phyloP scores from a whole-genome alignment of 345 rosid species.

The Leavenworthia alabamica region DNA sequence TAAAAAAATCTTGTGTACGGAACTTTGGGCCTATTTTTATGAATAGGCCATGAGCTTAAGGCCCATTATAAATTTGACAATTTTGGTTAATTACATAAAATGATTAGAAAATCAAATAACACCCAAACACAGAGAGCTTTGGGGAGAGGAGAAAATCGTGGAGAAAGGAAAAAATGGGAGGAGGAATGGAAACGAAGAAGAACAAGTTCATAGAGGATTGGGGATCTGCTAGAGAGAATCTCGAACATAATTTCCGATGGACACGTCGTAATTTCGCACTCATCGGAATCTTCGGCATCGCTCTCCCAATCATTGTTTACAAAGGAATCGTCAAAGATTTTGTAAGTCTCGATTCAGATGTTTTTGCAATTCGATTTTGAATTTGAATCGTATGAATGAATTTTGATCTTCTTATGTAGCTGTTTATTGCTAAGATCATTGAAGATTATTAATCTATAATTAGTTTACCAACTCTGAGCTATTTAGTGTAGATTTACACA shows the following conservation, averaged over 20 bases:
- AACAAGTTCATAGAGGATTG: constrained; percentile 92
- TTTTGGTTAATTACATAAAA: no score
- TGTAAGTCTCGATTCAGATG: no score
- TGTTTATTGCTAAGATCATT: background rate
- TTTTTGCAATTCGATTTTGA: no score
- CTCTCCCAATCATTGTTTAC: constrained; percentile 69
- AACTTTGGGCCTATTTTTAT: no score
- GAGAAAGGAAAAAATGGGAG: constrained; percentile 89
- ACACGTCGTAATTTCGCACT: constrained; percentile 86
- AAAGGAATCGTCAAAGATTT: constrained; percentile 86
- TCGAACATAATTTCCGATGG: constrained; percentile 92
- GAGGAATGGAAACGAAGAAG: constrained; percentile 92
- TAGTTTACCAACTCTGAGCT: background rate
- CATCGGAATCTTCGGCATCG: constrained; percentile 85
- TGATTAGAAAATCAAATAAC: no score
- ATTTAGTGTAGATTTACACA: no score
- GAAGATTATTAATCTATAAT: background rate
- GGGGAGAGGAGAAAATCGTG: no score
- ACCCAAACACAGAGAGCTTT: no score
- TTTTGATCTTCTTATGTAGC: background rate
- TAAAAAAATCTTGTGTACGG: no score
- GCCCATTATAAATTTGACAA: no score
- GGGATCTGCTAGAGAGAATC: constrained; percentile 76
- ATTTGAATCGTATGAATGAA: no score
- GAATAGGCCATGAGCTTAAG: no score